Base-by-base conservation (phyloP, 1,284 basidiomycete species). In the Ganoderma boninense region DNA sequence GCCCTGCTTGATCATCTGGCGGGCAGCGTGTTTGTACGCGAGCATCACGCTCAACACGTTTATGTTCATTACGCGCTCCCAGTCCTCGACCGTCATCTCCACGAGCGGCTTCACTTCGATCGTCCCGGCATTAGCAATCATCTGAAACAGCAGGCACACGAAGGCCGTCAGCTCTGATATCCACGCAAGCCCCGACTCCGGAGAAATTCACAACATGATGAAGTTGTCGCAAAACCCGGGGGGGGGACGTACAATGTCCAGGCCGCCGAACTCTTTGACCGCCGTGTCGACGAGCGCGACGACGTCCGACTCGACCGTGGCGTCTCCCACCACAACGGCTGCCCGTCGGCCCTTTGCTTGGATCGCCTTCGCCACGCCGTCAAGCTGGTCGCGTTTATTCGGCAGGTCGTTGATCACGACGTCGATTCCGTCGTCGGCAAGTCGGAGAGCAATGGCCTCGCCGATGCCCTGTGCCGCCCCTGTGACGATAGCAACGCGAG, bases 361-460 rank as follows among this genome's bases (percentile, higher is more conserved):
- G 42, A 86, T 80, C 46, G 82, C 79, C 6, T 78, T 69, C 2
- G 76, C 79, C 1, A 84, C 74, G 0, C 54, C 64, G 0, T 81
- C 76, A 0, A 86, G 77, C n/a, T 71, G 59, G 0, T 72, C 74
- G 1, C 57, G 29, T 49, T 84, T 79, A 14, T 67, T 67, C 0
- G 77, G 74, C 7, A 86, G 52, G 69, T 86, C 85, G 63, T 80
- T 78, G 38, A 87, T 43, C 8, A 78, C 82, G 4, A 87, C 74
- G 66, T 84, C 78, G 35, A 84, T 78, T 0, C 84, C 86, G 65
- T 87, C 85, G 4, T 77, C 69, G 0, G 86, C 84, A 7, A 87
- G 80, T 0, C 82, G 79, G 0, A 84, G 74, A 13, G 82, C 82
- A 60, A 85, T 82, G 18, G 82, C 82, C n/a, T 80, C 77, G 1